A percentile compares a stretch with the other conserved stretches of the same genome.
These are phyloP conservation scores for Geotrichum histeridarum DNA, from an alignment of 1,139 yeast genomes.

Conservation along the genomic window DNA sequence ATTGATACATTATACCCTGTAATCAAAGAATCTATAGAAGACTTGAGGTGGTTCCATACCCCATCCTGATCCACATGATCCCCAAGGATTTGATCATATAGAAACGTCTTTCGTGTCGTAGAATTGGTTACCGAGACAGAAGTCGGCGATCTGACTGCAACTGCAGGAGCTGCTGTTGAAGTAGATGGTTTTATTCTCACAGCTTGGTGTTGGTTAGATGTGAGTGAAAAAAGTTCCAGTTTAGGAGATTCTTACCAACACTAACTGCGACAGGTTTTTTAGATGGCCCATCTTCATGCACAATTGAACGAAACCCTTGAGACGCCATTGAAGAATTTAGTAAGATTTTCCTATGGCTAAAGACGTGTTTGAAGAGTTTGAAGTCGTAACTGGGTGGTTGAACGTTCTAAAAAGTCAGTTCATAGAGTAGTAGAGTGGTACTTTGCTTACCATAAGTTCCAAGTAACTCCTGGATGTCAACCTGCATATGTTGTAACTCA, in stretches of 20 bases:
- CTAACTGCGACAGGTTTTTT: neutral
- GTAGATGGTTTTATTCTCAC: neutral
- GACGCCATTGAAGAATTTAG: too few relatives aligned
- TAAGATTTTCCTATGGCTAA: too few relatives aligned
- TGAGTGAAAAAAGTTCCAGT: too few relatives aligned
- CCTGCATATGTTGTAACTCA: too few relatives aligned
- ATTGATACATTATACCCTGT: constrained; percentile 31
- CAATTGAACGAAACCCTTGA: too few relatives aligned
- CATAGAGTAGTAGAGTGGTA: too few relatives aligned
- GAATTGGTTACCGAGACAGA: neutral
- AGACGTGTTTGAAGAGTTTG: too few relatives aligned
- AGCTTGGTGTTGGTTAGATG: neutral
- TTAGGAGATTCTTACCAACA: neutral
- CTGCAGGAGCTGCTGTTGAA: neutral
- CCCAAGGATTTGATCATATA: neutral
- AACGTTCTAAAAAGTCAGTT: too few relatives aligned
- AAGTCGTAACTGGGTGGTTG: too few relatives aligned
- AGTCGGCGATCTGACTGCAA: neutral
- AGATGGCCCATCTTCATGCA: too few relatives aligned
- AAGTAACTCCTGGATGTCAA: too few relatives aligned
- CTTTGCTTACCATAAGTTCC: too few relatives aligned
- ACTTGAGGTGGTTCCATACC: constrained; percentile 24
- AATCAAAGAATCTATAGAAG: constrained; percentile 22
- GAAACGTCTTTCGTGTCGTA: neutral
- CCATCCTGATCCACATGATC: constrained; percentile 22